Conservation (phyloP, 2,329 filamentous ascomycete genomes). For the Knufia petricola region DNA sequence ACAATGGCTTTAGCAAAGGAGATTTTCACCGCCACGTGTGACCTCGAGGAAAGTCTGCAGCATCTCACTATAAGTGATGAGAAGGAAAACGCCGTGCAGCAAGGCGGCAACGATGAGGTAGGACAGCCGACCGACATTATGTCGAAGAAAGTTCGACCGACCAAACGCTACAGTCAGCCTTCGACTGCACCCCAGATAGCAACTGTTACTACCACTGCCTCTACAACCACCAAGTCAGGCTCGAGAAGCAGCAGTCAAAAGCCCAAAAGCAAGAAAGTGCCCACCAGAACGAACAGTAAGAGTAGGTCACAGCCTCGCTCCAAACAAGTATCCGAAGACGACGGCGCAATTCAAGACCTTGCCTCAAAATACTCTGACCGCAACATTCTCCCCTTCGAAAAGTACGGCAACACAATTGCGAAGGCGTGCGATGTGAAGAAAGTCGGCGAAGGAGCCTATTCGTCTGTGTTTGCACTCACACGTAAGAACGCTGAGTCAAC, state of each 20-base stretch:
- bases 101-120: neutral
- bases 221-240: too few relatives aligned
- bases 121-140: constrained; percentile 5
- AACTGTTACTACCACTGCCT: too few relatives aligned
- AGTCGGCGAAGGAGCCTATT: constrained; percentile 57
- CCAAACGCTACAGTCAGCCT: too few relatives aligned
- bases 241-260: too few relatives aligned
- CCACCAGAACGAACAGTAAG: neutral
- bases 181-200: too few relatives aligned
- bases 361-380: constrained; percentile 13
- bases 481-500: neutral
- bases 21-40: constrained; percentile 12
- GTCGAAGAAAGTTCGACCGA: neutral
- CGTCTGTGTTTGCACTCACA: constrained; percentile 52
- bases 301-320: neutral
- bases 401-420: constrained; percentile 17
- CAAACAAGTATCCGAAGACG: constrained; percentile 7
- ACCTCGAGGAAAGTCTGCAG: constrained; percentile 15
- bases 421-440: constrained; percentile 44
- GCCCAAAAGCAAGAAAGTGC: too few relatives aligned
- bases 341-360: constrained; percentile 12
- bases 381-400: constrained; percentile 13
- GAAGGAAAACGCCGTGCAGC: constrained; percentile 2
- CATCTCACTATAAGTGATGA: constrained; percentile 13
- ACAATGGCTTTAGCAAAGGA: constrained; percentile 11